These are phyloP conservation scores for Oidium heveae DNA, from an alignment of 2,329 filamentous ascomycete species.

Conservation along the genomic window DNA sequence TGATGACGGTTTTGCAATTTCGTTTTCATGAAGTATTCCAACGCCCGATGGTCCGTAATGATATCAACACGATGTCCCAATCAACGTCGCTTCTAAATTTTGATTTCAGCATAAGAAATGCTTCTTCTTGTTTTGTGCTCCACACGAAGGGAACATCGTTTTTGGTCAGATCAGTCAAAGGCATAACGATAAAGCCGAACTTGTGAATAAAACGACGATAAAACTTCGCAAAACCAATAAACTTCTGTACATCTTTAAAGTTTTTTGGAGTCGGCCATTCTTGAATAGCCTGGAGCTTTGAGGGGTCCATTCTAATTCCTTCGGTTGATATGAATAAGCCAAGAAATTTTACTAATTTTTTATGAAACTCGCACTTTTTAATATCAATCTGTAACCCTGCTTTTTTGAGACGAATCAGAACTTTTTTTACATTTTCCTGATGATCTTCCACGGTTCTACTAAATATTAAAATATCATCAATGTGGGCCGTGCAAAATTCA, in stretches of 20 bases:
- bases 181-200: background rate
- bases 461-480: conserved; percentile 4
- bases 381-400: background rate
- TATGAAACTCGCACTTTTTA: background rate
- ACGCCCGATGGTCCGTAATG: background rate
- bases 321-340: background rate
- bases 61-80: background rate
- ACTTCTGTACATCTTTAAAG: background rate
- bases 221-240: background rate
- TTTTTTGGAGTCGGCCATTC: background rate
- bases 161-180: background rate
- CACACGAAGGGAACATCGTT: background rate
- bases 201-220: background rate
- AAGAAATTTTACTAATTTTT: background rate
- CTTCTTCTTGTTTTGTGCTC: background rate
- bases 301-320: background rate
- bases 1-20: background rate
- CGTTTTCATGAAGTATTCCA: background rate
- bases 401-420: background rate
- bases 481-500: conserved; percentile 3
- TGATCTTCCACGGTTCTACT: background rate
- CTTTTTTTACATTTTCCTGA: background rate
- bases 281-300: background rate
- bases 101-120: too few species aligned
- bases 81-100: too few species aligned